Base-by-base conservation (phyloP, 495 filamentous ascomycete species). In the Melanomma pulvis-pyrius region DNA sequence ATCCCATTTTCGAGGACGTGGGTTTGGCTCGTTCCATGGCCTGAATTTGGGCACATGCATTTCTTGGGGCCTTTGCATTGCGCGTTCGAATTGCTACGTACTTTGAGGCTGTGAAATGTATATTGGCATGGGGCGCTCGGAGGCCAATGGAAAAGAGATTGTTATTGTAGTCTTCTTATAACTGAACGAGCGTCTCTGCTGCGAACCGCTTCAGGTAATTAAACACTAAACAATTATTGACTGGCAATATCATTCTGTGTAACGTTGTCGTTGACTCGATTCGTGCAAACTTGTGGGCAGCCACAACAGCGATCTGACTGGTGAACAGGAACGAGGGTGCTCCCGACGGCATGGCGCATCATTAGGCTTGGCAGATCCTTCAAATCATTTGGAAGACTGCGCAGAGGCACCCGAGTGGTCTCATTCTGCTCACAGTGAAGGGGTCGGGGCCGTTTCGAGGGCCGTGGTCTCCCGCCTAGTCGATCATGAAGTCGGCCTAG, bases 361-460 rank as follows among this genome's bases (percentile, higher is more conserved):
- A 58, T 13, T 19, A 19, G 13, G 12, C 52, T 65, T 58, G 62
- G 53, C 52, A n/a, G 44, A 65, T 65, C 62, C 53, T 58, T 44
- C 46, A 34, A 51, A 26, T n/a, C 52, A 26, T 46, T 56, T 64
- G 51, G 39, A 59, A n/a, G 56, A 19, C 7, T 59, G 56, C 34
- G 56, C 56, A 59, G 22, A 34, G 58, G 47, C 46, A 32, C 44
- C 24, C 15, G 29, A 50, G 28, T 36, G 58, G 58, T 26, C 41
- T 50, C 26, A 39, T 34, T 36, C 3, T 50, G 2, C 21, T 24
- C 44, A 47, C 17, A 3, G 8, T 32, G 51, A 22, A 21, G 4
- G 51, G 28, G 25, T 32, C 13, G 34, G 21, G 46, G 17, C 21
- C 44, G 25, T 21, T 36, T 36, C 2, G 41, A 48, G 56, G n/a